These are phyloP conservation scores for Isoetes taiwanensis DNA, from an alignment of 75 land plant genomes.

Conservation along the genomic window DNA sequence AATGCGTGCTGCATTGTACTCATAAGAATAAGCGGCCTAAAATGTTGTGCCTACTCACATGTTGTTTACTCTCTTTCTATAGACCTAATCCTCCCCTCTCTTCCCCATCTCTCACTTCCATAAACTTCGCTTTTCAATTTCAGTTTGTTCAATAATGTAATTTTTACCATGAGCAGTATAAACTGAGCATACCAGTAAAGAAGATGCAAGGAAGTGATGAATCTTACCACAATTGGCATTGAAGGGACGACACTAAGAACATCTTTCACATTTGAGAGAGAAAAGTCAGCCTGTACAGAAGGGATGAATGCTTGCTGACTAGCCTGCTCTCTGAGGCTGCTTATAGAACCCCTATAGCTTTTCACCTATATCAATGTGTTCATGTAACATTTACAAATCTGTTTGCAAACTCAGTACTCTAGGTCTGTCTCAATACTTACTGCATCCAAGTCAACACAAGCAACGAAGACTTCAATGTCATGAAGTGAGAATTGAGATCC, in stretches of 20 bases:
- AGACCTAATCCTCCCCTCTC: too few relatives aligned
- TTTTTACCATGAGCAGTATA: too few relatives aligned
- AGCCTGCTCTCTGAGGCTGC: conserved; percentile 91
- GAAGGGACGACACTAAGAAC: conserved; percentile 31
- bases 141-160: too few relatives aligned
- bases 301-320: conserved; percentile 45
- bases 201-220: too few relatives aligned
- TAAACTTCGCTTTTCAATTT: too few relatives aligned
- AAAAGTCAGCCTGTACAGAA: conserved; percentile 42
- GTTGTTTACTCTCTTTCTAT: too few relatives aligned
- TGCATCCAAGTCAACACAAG: conserved; percentile 77
- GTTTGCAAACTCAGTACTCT: neutral
- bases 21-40: too few relatives aligned
- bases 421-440: conserved; percentile 32
- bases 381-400: neutral
- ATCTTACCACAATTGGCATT: conserved; percentile 53
- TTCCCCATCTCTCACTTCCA: too few relatives aligned
- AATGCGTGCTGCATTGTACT: too few relatives aligned
- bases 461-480: conserved; percentile 83
- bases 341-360: conserved; percentile 68
- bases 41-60: too few relatives aligned
- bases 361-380: conserved; percentile 43
- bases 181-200: too few relatives aligned
- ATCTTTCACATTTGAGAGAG: conserved; percentile 43
- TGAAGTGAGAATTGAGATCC: conserved; percentile 90